phyloP scores from a whole-genome alignment of 257 asterid genomes.

The Solanum arcanum region DNA sequence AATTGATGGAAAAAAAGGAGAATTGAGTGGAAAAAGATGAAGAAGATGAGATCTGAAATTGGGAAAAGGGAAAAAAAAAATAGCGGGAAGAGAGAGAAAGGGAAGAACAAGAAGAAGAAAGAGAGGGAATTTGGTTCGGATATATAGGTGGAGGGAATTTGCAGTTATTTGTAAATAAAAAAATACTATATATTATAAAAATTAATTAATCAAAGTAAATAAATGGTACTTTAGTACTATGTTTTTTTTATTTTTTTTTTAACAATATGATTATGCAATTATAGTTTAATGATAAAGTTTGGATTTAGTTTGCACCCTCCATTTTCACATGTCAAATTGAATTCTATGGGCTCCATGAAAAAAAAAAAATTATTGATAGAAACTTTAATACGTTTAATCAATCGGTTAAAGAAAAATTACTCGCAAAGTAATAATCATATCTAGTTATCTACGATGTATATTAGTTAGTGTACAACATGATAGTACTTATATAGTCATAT shows the following conservation, averaged over 20 bases:
- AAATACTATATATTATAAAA: neutral
- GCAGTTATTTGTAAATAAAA: neutral
- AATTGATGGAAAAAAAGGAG: neutral
- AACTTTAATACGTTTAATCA: neutral
- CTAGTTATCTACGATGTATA: too few relatives aligned
- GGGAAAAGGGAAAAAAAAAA: constrained; percentile 14
- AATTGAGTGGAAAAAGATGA: neutral
- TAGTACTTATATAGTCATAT: too few relatives aligned
- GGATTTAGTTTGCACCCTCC: neutral
- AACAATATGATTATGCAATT: neutral
- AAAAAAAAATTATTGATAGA: neutral
- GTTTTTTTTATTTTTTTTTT: too few relatives aligned
- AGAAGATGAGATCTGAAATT: constrained; percentile 14
- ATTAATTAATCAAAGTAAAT: neutral
- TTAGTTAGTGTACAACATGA: too few relatives aligned
- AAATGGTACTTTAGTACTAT: neutral
- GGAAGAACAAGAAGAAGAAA: constrained; percentile 18
- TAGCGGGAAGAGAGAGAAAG: constrained; percentile 36
- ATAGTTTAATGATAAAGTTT: neutral
- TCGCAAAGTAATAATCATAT: neutral
- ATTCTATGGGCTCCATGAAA: neutral
- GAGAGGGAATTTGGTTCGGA: constrained; percentile 90
- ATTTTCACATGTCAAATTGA: neutral
- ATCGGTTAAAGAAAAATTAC: neutral
- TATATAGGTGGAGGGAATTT: constrained; percentile 88